Percentiles rank a stretch among this genome's conserved stretches.
phyloP scores from a whole-genome alignment of 257 asterid genomes.

The Avicennia marina region DNA sequence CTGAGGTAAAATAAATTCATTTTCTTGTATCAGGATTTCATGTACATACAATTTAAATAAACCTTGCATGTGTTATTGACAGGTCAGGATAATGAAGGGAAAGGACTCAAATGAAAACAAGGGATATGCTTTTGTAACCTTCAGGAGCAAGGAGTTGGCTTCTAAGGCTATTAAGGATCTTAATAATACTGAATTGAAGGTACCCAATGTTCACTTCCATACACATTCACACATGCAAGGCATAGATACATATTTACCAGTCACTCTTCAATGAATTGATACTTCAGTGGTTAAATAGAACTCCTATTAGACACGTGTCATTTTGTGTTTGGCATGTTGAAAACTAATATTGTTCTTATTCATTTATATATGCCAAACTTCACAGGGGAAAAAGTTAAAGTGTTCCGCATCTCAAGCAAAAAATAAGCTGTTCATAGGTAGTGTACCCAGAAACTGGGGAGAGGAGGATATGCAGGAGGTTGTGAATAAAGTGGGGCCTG shows the following conservation, averaged over 20 bases:
- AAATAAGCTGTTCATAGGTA: conserved; percentile 60
- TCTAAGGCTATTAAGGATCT: conserved; percentile 86
- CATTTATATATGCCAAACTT: too few relatives aligned
- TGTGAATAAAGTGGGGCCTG: conserved; percentile 54
- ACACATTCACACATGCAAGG: too few relatives aligned
- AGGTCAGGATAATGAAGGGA: conserved; percentile 96
- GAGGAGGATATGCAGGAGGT: conserved; percentile 51
- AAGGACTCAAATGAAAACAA: conserved; percentile 81
- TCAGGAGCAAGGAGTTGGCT: conserved; percentile 81
- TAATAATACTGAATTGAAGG: conserved; percentile 74
- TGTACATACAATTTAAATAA: conserved; percentile 1
- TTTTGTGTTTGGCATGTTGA: too few relatives aligned
- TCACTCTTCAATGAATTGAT: too few relatives aligned
- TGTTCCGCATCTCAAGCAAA: conserved; percentile 72
- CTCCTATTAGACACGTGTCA: too few relatives aligned
- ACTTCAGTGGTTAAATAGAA: too few relatives aligned
- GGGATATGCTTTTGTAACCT: conserved; percentile 92
- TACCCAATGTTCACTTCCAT: conserved; percentile 18
- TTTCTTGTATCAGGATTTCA: not conserved
- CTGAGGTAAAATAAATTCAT: conserved; percentile 41
- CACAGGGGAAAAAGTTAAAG: conserved; percentile 59
- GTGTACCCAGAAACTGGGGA: conserved; percentile 59
- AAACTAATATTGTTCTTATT: too few relatives aligned
- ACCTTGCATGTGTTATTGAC: conserved; percentile 23
- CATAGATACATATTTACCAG: too few relatives aligned